A percentile compares a stretch with the other conserved stretches of the same genome.
Conservation (phyloP, 2,329 filamentous ascomycete species). For the Ilyonectria robusta region DNA sequence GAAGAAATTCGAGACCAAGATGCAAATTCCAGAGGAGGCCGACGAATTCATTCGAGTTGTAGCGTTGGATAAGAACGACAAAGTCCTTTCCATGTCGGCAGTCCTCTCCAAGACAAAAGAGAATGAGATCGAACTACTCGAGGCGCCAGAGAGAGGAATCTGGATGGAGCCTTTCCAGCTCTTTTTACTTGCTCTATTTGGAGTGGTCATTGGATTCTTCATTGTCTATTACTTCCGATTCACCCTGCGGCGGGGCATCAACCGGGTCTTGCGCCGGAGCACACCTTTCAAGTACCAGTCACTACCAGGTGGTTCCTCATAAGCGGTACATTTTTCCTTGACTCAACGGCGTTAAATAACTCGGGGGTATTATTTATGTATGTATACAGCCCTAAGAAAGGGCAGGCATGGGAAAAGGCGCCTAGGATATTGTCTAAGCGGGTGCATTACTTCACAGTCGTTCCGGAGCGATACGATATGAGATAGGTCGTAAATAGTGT, state of each 20-base stretch:
- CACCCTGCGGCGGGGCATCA: conserved; percentile 33
- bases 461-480: not conserved
- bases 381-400: not conserved
- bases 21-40: conserved; percentile 33
- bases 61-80: conserved; percentile 34
- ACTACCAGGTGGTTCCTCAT: conserved; percentile 28
- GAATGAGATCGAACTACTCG: conserved; percentile 23
- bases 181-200: conserved; percentile 20
- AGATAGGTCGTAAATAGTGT: conserved; percentile 5
- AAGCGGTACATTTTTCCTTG: not conserved
- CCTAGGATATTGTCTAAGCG: not conserved
- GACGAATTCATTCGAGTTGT: conserved; percentile 40
- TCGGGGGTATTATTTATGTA: not conserved
- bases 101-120: conserved; percentile 33
- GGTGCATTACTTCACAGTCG: not conserved
- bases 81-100: conserved; percentile 48
- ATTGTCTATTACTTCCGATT: conserved; percentile 29
- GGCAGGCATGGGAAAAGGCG: conserved; percentile 9
- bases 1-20: conserved; percentile 41
- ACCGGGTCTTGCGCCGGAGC: conserved; percentile 29
- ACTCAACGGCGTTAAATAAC: not conserved
- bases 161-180: conserved; percentile 33
- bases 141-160: conserved; percentile 30
- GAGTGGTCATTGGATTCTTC: conserved; percentile 11
- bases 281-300: conserved; percentile 34